phyloP scores from a whole-genome alignment of 192 early-diverging fungal genomes.

The Cladochytrium replicatum region DNA sequence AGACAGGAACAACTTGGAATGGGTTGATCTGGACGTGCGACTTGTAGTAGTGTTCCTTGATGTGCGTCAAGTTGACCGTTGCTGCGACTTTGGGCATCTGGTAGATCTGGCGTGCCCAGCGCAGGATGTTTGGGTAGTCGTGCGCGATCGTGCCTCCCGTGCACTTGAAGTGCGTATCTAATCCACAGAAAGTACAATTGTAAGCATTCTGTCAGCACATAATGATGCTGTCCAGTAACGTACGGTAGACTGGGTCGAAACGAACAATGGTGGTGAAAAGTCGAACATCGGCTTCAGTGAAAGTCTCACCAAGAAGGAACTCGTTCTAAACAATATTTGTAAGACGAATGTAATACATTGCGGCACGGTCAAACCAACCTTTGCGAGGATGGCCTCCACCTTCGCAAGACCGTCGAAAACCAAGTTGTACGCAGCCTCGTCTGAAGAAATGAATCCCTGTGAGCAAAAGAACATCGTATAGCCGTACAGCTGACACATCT shows the following conservation, averaged over 20 bases:
- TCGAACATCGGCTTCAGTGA: slow-evolving; percentile 93
- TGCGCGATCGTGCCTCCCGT: slow-evolving; percentile 76
- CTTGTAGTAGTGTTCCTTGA: slow-evolving; percentile 90
- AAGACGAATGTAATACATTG: no score
- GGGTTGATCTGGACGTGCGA: slow-evolving; percentile 92
- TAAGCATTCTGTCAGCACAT: no score
- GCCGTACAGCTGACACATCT: no score
- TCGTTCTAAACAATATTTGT: no score
- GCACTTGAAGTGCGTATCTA: slow-evolving; percentile 94
- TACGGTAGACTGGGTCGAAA: slow-evolving; percentile 90
- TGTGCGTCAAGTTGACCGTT: slow-evolving; percentile 91
- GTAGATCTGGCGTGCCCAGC: slow-evolving; percentile 74
- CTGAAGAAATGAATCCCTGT: no score
- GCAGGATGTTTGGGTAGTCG: slow-evolving; percentile 79
- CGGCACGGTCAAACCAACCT: no score
- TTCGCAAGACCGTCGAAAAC: slow-evolving; percentile 73
- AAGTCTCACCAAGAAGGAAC: slow-evolving; percentile 64
- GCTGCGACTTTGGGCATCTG: slow-evolving; percentile 63
- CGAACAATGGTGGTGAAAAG: slow-evolving; percentile 91
- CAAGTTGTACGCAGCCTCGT: no score
- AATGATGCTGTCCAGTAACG: no score
- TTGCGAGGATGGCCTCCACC: slow-evolving; percentile 68
- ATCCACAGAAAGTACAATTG: no score
- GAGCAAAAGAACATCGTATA: no score
- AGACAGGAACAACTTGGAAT: slow-evolving; percentile 62